Evolutionary conservation across 1,284 basidiomycete genomes (phyloP).

Genomic region (Cryptococcus depauperatus): DNA sequence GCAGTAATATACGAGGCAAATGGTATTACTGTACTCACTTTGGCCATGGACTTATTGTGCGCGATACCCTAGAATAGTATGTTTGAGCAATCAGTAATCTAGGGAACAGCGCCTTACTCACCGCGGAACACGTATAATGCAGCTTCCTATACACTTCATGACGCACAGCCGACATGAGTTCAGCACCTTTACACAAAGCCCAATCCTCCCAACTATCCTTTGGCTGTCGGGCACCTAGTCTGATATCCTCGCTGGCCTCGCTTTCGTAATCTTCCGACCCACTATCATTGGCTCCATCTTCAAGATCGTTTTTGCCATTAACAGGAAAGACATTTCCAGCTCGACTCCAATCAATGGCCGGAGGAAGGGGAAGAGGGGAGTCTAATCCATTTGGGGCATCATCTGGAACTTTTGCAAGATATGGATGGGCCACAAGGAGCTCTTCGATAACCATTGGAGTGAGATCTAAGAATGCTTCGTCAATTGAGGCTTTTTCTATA

Average conservation of each 20-base stretch:
- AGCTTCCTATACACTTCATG: slow-evolving; percentile 62
- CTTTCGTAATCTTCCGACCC: slow-evolving; percentile 20
- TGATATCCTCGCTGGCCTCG: slow-evolving; percentile 5
- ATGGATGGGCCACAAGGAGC: slow-evolving; percentile 64
- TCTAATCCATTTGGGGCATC: slow-evolving; percentile 67
- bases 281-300: slow-evolving; percentile 12
- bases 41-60: slow-evolving; percentile 87
- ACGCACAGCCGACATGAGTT: slow-evolving; percentile 71
- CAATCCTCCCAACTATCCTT: slow-evolving; percentile 79
- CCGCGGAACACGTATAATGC: slow-evolving; percentile 90
- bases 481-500: slow-evolving; percentile 64
- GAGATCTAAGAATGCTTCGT: slow-evolving; percentile 79
- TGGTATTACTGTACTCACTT: slow-evolving; percentile 50
- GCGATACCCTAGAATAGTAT: slow-evolving; percentile 62
- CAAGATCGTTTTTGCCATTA: slow-evolving; percentile 46
- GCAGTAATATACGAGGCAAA: background rate
- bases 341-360: slow-evolving; percentile 57
- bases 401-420: slow-evolving; percentile 61
- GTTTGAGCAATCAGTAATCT: background rate
- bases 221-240: slow-evolving; percentile 1
- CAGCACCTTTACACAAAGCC: slow-evolving; percentile 78
- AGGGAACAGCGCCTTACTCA: slow-evolving; percentile 41
- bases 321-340: slow-evolving; percentile 66
- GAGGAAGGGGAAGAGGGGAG: slow-evolving; percentile 70
- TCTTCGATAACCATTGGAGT: slow-evolving; percentile 65